phyloP scores from a whole-genome alignment of 164 flowering plant genomes.

The Sedum album region DNA sequence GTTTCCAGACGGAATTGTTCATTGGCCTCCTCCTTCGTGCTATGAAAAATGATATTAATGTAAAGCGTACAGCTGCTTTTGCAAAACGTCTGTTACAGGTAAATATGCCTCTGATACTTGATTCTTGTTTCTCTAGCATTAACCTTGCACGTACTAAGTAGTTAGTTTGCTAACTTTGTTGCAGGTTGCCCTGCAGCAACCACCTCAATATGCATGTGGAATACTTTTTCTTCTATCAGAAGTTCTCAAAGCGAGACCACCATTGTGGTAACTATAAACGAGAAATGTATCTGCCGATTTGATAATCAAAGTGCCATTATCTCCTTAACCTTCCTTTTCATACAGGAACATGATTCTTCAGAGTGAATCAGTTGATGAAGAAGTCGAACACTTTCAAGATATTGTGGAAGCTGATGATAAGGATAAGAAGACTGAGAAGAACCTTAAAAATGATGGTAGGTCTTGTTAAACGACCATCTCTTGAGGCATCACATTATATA shows the following conservation, averaged over 20 bases:
- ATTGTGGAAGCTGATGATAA: constrained; percentile 45
- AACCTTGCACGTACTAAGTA: neutral
- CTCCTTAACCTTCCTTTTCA: neutral
- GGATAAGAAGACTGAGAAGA: constrained; percentile 13
- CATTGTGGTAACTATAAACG: constrained; percentile 49
- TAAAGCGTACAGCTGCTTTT: constrained; percentile 81
- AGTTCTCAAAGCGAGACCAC: constrained; percentile 89
- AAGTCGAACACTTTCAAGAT: constrained; percentile 89
- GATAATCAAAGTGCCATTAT: neutral
- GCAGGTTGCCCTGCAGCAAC: constrained; percentile 95
- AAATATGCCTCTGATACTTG: constrained; percentile 1
- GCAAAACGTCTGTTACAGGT: constrained; percentile 92
- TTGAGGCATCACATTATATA: neutral
- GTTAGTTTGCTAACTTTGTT: neutral
- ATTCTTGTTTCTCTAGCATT: neutral
- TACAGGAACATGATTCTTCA: constrained; percentile 78
- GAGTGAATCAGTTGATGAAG: constrained; percentile 84
- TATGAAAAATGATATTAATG: constrained; percentile 78
- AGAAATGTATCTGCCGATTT: neutral
- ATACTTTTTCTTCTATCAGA: constrained; percentile 89
- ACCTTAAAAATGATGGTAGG: constrained; percentile 12
- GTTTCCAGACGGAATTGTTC: constrained; percentile 81
- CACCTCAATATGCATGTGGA: constrained; percentile 91
- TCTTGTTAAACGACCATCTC: neutral
- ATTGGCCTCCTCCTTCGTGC: constrained; percentile 73